Evolutionary conservation across 257 asterid species (phyloP), one percentile per base, ranked within the genome.

Genomic region (Capsicum pubescens): DNA sequence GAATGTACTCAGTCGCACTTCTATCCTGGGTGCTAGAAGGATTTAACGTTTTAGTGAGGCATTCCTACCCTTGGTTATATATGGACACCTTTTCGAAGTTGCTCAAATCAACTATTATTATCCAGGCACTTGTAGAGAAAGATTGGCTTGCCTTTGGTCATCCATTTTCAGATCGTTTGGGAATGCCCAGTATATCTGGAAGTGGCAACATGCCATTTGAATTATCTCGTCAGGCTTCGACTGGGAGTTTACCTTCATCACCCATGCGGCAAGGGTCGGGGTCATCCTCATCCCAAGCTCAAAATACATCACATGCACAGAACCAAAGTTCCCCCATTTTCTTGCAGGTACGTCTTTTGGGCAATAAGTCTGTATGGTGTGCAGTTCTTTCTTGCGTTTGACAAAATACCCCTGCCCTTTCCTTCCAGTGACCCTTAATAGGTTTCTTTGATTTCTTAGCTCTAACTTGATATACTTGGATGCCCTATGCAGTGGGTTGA

Each of bases 91-190:
- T 81, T 55, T 68, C 82, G 84, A 64, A 85, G 82, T 52, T 57
- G 44, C 78, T 85, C 83, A 70, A 83, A 50, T 84, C 60, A 76
- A 71, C 83, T 84, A 67, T 85, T 85, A 72, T 55, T 63, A 58
- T 87, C 69, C 91, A 95, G 99, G 99, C 95, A 36, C 97, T 96
- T 80, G 88, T 96, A 76, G 99, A 96, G 87, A 96, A 96, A 85
- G 99, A 96, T 86, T 96, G 99, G 99, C 95, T 96, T 83, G 98
- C 99, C 60, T 96, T 96, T 92, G 99, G 99, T 84, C 99, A 96
- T 92, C 99, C 99, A 72, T 96, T 96, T 89, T 92, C 99, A 57
- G 99, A 94, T 87, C 99, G 99, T 86, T 82, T 87, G 61, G 99
- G 98, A 81, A 84, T 91, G 82, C 98, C 99, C 81, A 90, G 94